Conservation (phyloP, 495 filamentous ascomycete genomes). For the Talaromyces borbonicus region DNA sequence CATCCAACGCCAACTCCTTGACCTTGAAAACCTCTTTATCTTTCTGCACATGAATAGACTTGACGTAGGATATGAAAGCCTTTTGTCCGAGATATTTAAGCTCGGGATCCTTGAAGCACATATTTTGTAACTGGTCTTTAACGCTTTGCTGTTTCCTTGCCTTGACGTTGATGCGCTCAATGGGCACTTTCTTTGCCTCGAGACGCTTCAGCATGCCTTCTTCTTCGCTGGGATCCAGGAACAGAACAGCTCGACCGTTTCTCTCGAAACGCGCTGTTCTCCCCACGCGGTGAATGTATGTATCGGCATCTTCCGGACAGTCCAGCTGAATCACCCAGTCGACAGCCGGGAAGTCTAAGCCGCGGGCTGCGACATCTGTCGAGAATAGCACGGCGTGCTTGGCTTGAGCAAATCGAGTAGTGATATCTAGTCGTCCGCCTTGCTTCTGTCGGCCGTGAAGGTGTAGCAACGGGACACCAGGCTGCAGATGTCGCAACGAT, state of each 20-base stretch:
- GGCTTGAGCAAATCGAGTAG: conserved; percentile 63
- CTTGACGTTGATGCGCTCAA: conserved; percentile 74
- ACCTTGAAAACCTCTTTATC: conserved; percentile 89
- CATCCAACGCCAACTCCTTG: conserved; percentile 70
- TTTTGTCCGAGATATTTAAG: conserved; percentile 95
- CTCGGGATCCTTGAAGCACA: conserved; percentile 92
- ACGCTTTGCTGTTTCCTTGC: conserved; percentile 84
- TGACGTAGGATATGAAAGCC: conserved; percentile 81
- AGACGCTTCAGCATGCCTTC: conserved; percentile 72
- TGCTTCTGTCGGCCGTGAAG: conserved; percentile 95
- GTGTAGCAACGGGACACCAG: conserved; percentile 90
- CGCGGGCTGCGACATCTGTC: conserved; percentile 88
- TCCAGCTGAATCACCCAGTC: conserved; percentile 97
- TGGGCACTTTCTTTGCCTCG: conserved; percentile 76
- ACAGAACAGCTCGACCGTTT: conserved; percentile 77
- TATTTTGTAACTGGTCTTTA: conserved; percentile 71
- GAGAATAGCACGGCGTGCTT: conserved; percentile 84
- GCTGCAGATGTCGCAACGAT: conserved; percentile 83
- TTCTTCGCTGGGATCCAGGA: conserved; percentile 88
- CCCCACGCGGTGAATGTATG: conserved; percentile 94
- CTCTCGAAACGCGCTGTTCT: conserved; percentile 90
- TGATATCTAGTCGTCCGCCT: conserved; percentile 74
- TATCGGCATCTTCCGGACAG: conserved; percentile 92
- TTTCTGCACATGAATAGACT: conserved; percentile 75
- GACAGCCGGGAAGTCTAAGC: conserved; percentile 90